Base-by-base conservation (phyloP, 805 yeast species). In the Clavispora carvajalis region DNA sequence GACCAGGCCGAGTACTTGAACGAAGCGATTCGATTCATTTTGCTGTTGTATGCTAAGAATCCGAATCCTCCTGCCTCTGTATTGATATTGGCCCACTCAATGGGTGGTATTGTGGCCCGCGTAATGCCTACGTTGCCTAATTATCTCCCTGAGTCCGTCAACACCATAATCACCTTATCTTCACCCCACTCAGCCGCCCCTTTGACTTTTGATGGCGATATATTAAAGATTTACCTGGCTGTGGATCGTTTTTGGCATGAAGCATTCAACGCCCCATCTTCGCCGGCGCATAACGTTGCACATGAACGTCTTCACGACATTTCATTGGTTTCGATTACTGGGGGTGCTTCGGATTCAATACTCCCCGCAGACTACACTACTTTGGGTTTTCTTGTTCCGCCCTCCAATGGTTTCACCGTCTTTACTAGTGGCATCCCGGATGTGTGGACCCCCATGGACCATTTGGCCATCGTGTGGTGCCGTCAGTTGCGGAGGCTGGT, bases 61-160 rank as follows among this genome's bases (percentile, higher is more conserved):
- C 55, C 58, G 1, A 53, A 58, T 7, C 65, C 66, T 23, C 93
- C 93, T 0, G 58, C 60, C 21, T 84, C 96, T 0, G 95, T 91
- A 1, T 77, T 91, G 0, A 57, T 91, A 0, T 49, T 91, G 1
- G 96, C 88, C 2, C 99, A 91, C 64, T 91, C 98, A 0, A 91
- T 91, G 99, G 99, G 99, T 31, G 99, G 99, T 3, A 77, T 91
- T 13, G 98, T 93, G 1, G 85, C 96, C 3, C 71, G 98, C 43
- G 81, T 87, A 0, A 78, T 90, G 78, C 72, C 87, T 6, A 80
- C 95, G 0, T 62, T 91, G 39, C 84, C 88, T 1, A 90, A 88
- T 54, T 90, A 87, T 57, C 53, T 69, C 1, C 74, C 74, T 4
- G 76, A 73, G 17, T 83, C 96, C 1, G 79, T 93, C 16, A 89